Percentiles rank a stretch among this genome's conserved stretches.
phyloP scores from a whole-genome alignment of 2,329 filamentous ascomycete genomes.

The Aspergillus puulaauensis region DNA sequence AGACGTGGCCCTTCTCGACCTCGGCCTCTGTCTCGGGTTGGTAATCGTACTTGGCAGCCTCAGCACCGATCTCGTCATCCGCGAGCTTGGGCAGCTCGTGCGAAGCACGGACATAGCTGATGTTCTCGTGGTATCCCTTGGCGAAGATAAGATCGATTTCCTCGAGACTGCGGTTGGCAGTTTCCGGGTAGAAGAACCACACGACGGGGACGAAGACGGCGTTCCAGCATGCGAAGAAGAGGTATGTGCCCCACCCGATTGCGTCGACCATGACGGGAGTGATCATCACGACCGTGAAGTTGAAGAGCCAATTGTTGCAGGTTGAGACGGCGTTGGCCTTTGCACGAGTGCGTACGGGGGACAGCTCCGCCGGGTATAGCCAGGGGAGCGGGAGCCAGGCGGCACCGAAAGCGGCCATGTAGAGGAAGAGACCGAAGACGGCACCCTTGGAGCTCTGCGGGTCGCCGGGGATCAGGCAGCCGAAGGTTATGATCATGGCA shows the following conservation, averaged over 20 bases:
- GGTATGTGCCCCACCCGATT: conserved; percentile 45
- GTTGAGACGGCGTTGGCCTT: conserved; percentile 58
- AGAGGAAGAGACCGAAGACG: conserved; percentile 65
- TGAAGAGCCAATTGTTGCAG: conserved; percentile 57
- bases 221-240: conserved; percentile 46
- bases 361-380: conserved; percentile 53
- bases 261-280: conserved; percentile 42
- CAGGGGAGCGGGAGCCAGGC: conserved; percentile 65
- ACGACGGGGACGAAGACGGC: conserved; percentile 51
- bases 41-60: conserved; percentile 34
- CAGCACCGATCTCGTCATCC: conserved; percentile 35
- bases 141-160: conserved; percentile 48
- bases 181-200: conserved; percentile 57
- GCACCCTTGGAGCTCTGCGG: conserved; percentile 34
- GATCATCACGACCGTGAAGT: conserved; percentile 56
- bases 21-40: conserved; percentile 18
- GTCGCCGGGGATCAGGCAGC: conserved; percentile 35
- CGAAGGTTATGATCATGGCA: conserved; percentile 42
- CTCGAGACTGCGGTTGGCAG: conserved; percentile 44
- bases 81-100: conserved; percentile 33
- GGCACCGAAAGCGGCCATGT: conserved; percentile 68
- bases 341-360: conserved; percentile 55
- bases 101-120: conserved; percentile 37
- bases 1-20: conserved; percentile 22
- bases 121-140: conserved; percentile 45